Conservation (phyloP, 225 moss, liverwort and hornwort genomes). For the Takakia lepidozioides region DNA sequence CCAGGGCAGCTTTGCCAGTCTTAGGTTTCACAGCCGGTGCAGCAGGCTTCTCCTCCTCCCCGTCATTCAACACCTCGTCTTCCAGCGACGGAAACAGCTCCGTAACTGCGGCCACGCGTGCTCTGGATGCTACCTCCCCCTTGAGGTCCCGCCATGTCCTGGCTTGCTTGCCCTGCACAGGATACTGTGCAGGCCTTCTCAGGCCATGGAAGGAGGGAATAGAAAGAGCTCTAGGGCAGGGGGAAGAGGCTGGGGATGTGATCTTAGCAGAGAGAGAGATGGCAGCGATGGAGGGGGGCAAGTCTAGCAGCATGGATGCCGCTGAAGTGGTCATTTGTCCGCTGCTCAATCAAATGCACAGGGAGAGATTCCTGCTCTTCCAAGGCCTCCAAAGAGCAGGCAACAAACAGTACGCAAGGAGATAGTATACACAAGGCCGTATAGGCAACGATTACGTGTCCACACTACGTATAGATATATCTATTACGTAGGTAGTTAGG, state of each 20-base stretch:
- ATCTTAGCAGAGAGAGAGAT: slow-evolving; percentile 7
- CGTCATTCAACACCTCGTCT: slow-evolving; percentile 38
- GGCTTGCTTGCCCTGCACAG: not conserved
- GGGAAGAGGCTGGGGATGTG: slow-evolving; percentile 1
- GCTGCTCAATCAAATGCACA: no score
- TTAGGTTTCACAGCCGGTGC: slow-evolving; percentile 38
- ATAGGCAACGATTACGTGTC: no score
- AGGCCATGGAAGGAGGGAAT: slow-evolving; percentile 2
- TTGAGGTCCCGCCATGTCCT: slow-evolving; percentile 12
- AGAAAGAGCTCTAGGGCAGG: slow-evolving; percentile 1
- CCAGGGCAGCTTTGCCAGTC: slow-evolving; percentile 65
- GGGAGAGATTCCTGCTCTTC: no score
- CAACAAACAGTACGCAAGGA: no score
- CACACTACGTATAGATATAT: no score
- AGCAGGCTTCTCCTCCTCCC: slow-evolving; percentile 8
- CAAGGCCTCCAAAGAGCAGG: no score
- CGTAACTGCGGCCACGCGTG: slow-evolving; percentile 41
- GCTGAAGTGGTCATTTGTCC: slow-evolving; percentile 42
- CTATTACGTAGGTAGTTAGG: no score
- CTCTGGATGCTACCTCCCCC: slow-evolving; percentile 9
- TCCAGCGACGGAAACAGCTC: slow-evolving; percentile 37
- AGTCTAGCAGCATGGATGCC: slow-evolving; percentile 60
- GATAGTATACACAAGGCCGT: no score
- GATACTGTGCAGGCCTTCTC: not conserved
- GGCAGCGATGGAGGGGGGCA: slow-evolving; percentile 22